phyloP scores from a whole-genome alignment of 164 flowering plant genomes.

The Tinospora cordifolia region DNA sequence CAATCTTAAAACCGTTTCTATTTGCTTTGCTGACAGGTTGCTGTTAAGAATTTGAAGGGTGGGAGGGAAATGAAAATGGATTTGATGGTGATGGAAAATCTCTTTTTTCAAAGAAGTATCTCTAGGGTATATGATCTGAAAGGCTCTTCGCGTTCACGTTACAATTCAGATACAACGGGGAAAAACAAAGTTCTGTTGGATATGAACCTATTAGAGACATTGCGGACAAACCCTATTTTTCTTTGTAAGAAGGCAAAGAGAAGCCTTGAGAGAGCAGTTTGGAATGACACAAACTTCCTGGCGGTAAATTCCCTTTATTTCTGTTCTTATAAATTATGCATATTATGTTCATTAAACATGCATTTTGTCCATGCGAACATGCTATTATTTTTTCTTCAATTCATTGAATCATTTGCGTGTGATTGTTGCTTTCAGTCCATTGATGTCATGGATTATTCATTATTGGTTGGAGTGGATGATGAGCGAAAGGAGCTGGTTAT shows the following conservation, averaged over 20 bases:
- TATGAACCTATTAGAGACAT: conserved; percentile 58
- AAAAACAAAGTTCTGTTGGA: conserved; percentile 58
- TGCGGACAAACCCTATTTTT: conserved; percentile 64
- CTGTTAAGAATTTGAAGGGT: conserved; percentile 52
- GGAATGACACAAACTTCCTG: conserved; percentile 78
- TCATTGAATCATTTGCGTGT: not conserved
- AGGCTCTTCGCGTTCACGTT: conserved; percentile 69
- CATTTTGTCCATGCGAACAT: not conserved
- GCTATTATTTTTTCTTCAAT: not conserved
- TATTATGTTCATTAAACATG: not conserved
- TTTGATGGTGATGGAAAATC: conserved; percentile 88
- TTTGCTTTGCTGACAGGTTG: conserved; percentile 36
- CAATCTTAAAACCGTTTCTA: not conserved
- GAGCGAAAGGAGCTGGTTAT: conserved; percentile 64
- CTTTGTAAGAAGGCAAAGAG: conserved; percentile 78
- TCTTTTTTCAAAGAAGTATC: conserved; percentile 53
- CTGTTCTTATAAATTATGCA: not conserved
- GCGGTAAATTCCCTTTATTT: conserved; percentile 38
- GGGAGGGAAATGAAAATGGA: conserved; percentile 71
- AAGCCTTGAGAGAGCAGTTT: conserved; percentile 66
- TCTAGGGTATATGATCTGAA: conserved; percentile 73
- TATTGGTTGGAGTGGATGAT: conserved; percentile 76
- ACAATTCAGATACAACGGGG: conserved; percentile 63
- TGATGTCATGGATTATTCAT: conserved; percentile 84
- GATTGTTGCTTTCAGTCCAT: conserved; percentile 40